phyloP scores from a whole-genome alignment of 2,329 filamentous ascomycete species.

The Hansfordia pulvinata region DNA sequence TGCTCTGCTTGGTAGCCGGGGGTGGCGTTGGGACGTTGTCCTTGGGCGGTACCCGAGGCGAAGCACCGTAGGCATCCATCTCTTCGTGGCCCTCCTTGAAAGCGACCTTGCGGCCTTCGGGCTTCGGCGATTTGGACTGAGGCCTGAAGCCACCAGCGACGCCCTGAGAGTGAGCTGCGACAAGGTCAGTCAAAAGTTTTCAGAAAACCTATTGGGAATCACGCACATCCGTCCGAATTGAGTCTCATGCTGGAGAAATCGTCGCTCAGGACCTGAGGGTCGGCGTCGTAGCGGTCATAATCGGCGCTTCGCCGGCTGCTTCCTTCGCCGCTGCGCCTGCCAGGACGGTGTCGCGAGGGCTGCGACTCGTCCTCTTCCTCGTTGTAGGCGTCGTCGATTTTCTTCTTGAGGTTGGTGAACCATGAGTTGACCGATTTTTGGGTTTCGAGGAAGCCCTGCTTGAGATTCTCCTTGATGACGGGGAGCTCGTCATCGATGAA shows the following conservation, averaged over 20 bases:
- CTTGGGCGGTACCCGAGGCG: conserved; percentile 40
- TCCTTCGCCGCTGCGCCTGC: conserved; percentile 45
- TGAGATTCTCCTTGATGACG: conserved; percentile 81
- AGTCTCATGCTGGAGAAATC: conserved; percentile 68
- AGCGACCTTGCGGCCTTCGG: conserved; percentile 38
- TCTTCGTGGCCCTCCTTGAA: conserved; percentile 60
- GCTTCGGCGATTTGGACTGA: conserved; percentile 35
- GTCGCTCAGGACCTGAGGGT: conserved; percentile 78
- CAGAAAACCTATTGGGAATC: too few relatives aligned
- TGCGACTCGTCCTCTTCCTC: conserved; percentile 47
- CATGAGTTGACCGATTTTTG: conserved; percentile 87
- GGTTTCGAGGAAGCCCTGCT: conserved; percentile 89
- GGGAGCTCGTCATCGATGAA: conserved; percentile 96
- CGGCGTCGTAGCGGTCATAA: conserved; percentile 85
- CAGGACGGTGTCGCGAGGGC: conserved; percentile 15
- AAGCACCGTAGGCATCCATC: conserved; percentile 62
- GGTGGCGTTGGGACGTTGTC: conserved; percentile 25
- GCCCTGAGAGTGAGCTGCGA: too few relatives aligned
- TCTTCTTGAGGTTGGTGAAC: conserved; percentile 87
- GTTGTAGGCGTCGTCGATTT: conserved; percentile 76
- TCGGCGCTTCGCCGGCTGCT: conserved; percentile 64
- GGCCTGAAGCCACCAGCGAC: too few relatives aligned
- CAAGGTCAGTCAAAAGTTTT: too few relatives aligned
- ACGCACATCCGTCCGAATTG: conserved; percentile 47
- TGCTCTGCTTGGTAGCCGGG: conserved; percentile 60